These are phyloP conservation scores for Colletotrichum trifolii DNA, from an alignment of 2,329 filamentous ascomycete species.

Conservation along the genomic window DNA sequence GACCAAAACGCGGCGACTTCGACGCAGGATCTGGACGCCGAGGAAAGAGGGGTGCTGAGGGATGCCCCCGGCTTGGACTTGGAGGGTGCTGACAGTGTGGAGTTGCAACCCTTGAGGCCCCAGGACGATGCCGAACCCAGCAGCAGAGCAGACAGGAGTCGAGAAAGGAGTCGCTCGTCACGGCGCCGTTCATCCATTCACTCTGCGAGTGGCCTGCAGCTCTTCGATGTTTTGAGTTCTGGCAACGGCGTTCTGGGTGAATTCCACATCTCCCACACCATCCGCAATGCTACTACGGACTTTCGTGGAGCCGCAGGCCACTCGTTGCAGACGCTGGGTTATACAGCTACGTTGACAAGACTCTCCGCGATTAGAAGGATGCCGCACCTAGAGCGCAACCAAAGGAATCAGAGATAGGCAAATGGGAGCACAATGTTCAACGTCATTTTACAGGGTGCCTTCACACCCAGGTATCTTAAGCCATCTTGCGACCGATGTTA, in stretches of 20 bases:
- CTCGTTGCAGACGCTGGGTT: constrained; percentile 65
- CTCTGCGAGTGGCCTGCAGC: constrained; percentile 45
- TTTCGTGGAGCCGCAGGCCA: constrained; percentile 60
- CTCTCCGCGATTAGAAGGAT: constrained; percentile 35
- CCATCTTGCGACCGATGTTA: constrained; percentile 93
- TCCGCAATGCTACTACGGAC: constrained; percentile 59
- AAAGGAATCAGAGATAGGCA: constrained; percentile 32
- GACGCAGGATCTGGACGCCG: constrained; percentile 64
- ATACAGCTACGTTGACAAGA: constrained; percentile 63
- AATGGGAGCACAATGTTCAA: constrained; percentile 15
- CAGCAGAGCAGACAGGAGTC: constrained; percentile 15
- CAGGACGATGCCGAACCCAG: constrained; percentile 22
- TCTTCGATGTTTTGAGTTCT: constrained; percentile 62
- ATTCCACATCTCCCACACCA: constrained; percentile 63
- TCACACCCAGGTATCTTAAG: constrained; percentile 49
- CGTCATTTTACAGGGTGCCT: constrained; percentile 35
- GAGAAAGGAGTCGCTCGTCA: constrained; percentile 38
- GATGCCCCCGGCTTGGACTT: constrained; percentile 48
- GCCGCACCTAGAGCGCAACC: constrained; percentile 33
- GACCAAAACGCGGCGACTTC: constrained; percentile 15
- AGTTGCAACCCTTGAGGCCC: constrained; percentile 51
- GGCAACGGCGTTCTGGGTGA: constrained; percentile 66
- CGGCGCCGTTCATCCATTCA: constrained; percentile 35
- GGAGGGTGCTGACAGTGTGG: constrained; percentile 57
- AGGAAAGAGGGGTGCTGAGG: constrained; percentile 64